Conservation (phyloP, 495 filamentous ascomycete species). For the Cetradonia linearis region DNA sequence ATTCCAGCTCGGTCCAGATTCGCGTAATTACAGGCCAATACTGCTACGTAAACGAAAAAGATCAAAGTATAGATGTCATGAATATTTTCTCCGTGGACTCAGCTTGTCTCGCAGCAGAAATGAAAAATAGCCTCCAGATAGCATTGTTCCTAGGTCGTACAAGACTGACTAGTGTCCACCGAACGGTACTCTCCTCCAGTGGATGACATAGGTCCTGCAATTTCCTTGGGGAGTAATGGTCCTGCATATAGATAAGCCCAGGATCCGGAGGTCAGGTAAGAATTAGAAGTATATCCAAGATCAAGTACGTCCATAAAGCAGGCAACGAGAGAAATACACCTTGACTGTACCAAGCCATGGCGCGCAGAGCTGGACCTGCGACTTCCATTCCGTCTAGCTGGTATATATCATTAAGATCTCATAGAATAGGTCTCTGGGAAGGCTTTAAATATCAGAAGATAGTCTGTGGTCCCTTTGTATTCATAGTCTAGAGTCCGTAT, state of each 20-base stretch:
- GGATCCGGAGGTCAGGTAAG: slow-evolving; percentile 6
- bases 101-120: slow-evolving; percentile 1
- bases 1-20: slow-evolving; percentile 5
- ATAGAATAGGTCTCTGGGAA: neutral
- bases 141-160: neutral
- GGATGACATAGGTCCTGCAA: slow-evolving; percentile 4
- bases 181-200: neutral
- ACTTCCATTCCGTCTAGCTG: slow-evolving; percentile 11
- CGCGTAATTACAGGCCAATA: neutral
- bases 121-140: slow-evolving; percentile 8
- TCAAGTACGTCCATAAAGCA: neutral
- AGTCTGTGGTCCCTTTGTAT: slow-evolving; percentile 2
- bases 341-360: slow-evolving; percentile 2
- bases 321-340: neutral
- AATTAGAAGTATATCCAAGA: slow-evolving; percentile 6
- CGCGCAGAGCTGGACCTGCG: slow-evolving; percentile 14
- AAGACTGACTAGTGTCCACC: neutral
- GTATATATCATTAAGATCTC: neutral
- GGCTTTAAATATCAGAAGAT: neutral
- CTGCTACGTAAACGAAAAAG: neutral
- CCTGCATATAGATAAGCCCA: slow-evolving; percentile 3
- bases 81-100: neutral
- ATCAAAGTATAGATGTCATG: slow-evolving; percentile 4
- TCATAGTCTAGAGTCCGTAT: neutral
- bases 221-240: neutral